Conservation (phyloP, 2,329 filamentous ascomycete genomes). For the Pseudocercospora fijiensis region DNA sequence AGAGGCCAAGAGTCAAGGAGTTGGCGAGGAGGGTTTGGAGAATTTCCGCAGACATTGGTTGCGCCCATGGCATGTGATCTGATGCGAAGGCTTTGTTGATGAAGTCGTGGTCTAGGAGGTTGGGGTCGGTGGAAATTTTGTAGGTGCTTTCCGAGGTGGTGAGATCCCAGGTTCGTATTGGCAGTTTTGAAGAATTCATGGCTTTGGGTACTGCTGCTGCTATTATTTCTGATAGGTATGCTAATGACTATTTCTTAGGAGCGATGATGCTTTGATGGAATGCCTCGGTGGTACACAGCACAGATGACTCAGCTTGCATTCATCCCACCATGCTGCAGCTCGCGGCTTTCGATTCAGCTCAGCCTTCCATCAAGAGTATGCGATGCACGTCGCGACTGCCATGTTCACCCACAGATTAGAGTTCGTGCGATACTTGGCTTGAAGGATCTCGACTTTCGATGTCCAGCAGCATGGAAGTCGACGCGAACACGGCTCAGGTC, state of each 20-base stretch:
- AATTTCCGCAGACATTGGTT: slow-evolving; percentile 21
- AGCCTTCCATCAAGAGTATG: background rate
- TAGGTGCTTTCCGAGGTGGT: background rate
- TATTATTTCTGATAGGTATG: background rate
- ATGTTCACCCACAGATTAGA: background rate
- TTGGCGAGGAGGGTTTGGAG: slow-evolving; percentile 28
- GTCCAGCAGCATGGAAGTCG: background rate
- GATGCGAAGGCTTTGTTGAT: slow-evolving; percentile 32
- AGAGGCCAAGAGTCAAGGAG: slow-evolving; percentile 34
- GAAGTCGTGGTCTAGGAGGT: slow-evolving; percentile 27
- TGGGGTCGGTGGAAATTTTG: slow-evolving; percentile 23
- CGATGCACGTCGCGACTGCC: background rate
- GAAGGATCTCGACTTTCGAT: background rate
- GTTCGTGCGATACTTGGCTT: background rate
- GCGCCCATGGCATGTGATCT: slow-evolving; percentile 37
- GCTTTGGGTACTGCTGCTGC: background rate
- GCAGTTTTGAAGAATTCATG: background rate
- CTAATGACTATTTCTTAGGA: background rate
- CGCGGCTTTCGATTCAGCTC: background rate
- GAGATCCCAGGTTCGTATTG: background rate
- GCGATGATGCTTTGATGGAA: background rate
- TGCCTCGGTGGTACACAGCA: background rate
- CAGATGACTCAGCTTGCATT: background rate
- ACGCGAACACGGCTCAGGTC: background rate
- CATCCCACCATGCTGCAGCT: background rate